A percentile compares a stretch with the other conserved stretches of the same genome.
phyloP scores from a whole-genome alignment of 305 asterid genomes.

The Solanum hybrid region DNA sequence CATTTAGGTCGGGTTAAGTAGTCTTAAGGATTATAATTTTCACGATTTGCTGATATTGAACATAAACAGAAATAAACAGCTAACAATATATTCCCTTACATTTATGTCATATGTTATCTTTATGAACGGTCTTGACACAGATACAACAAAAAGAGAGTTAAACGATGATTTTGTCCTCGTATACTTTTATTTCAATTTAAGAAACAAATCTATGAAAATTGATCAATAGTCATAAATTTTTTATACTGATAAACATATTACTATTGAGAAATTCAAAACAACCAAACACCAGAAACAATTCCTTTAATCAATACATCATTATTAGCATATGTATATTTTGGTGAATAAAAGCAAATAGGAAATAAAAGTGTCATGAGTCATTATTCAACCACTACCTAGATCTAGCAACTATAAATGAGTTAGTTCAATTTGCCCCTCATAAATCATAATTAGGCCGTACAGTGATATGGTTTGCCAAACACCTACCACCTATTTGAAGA shows the following conservation, averaged over 20 bases:
- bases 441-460: background rate
- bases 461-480: background rate
- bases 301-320: background rate
- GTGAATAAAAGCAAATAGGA: background rate
- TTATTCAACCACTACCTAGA: background rate
- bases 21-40: background rate
- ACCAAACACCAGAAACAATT: background rate
- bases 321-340: background rate
- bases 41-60: background rate
- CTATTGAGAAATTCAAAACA: background rate
- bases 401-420: background rate
- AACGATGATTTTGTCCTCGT: background rate
- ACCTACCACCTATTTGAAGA: background rate
- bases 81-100: rapidly evolving
- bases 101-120: rapidly evolving
- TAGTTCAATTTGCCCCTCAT: background rate
- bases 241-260: background rate
- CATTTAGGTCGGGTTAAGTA: background rate
- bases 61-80: rapidly evolving
- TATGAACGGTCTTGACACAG: background rate
- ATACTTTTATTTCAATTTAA: background rate
- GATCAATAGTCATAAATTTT: background rate
- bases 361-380: background rate
- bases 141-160: no score
- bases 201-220: background rate